Percentiles rank a stretch among this genome's conserved stretches.
Evolutionary conservation across 306 rosid genomes (phyloP).

Genomic region (Prunus padus): DNA sequence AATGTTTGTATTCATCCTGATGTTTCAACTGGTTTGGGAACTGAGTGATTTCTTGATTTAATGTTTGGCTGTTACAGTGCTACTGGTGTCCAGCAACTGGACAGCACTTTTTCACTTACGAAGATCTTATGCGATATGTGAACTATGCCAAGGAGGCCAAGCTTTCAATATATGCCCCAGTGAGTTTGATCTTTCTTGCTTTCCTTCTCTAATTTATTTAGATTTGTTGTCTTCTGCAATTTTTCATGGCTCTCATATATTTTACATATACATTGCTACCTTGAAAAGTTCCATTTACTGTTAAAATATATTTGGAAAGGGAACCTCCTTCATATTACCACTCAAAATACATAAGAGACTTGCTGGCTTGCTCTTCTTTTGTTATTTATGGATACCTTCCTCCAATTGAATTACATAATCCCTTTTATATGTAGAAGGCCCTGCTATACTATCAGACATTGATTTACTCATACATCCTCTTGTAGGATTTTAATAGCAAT

Average conservation of each 20-base stretch:
- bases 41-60: not conserved
- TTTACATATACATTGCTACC: not conserved
- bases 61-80: slow-evolving; percentile 13
- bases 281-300: not conserved
- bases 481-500: not conserved
- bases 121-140: slow-evolving; percentile 16
- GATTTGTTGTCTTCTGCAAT: not conserved
- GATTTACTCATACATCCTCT: not conserved
- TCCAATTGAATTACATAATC: not conserved
- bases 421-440: slow-evolving; percentile 1
- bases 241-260: not conserved
- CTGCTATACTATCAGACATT: not conserved
- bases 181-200: slow-evolving; percentile 9
- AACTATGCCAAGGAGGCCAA: not conserved
- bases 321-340: not conserved
- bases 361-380: slow-evolving; percentile 3
- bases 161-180: slow-evolving; percentile 9
- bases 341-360: not conserved
- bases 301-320: not conserved
- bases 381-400: not conserved
- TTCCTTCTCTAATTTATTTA: not conserved
- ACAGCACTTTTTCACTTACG: slow-evolving; percentile 8
- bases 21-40: not conserved
- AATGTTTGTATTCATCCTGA: not conserved
- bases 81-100: slow-evolving; percentile 20